Conservation (phyloP, 495 filamentous ascomycete species). For the Aspergillus hancockii region DNA sequence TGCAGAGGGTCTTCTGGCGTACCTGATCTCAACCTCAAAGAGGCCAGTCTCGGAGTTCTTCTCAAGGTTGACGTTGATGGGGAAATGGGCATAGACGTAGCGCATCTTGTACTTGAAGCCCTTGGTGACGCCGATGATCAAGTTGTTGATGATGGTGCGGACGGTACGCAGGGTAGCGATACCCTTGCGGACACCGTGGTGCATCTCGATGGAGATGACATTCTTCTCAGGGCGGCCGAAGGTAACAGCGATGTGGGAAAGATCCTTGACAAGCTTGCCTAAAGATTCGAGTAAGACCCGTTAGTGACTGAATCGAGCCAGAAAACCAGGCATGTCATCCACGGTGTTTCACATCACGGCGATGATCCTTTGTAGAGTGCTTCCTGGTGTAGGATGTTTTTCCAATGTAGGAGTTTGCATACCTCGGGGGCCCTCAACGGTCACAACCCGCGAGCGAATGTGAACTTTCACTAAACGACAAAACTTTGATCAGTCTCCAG, state of each 20-base stretch:
- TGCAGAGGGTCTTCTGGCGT: conserved; percentile 40
- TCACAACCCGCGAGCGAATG: conserved; percentile 94
- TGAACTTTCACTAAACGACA: conserved; percentile 77
- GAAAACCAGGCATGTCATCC: neutral
- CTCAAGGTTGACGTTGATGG: conserved; percentile 99
- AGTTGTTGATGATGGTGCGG: conserved; percentile 94
- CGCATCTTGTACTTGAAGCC: conserved; percentile 99
- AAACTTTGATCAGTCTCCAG: conserved; percentile 31
- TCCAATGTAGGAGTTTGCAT: conserved; percentile 27
- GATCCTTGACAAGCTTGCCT: conserved; percentile 94
- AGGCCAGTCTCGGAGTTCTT: conserved; percentile 89
- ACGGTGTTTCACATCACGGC: neutral
- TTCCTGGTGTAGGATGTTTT: conserved; percentile 1
- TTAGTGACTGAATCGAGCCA: conserved; percentile 13
- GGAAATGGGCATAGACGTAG: conserved; percentile 99
- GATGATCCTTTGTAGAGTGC: neutral
- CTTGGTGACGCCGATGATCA: conserved; percentile 96
- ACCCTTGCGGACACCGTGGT: conserved; percentile 96
- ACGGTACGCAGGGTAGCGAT: conserved; percentile 97
- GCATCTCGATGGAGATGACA: conserved; percentile 91
- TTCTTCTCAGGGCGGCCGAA: conserved; percentile 81
- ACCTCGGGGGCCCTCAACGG: conserved; percentile 93
- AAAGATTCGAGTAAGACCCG: conserved; percentile 19
- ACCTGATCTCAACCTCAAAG: conserved; percentile 96
- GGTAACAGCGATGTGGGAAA: conserved; percentile 93